Conservation (phyloP, 345 rosid genomes). For the Bretschneidera sinensis region DNA sequence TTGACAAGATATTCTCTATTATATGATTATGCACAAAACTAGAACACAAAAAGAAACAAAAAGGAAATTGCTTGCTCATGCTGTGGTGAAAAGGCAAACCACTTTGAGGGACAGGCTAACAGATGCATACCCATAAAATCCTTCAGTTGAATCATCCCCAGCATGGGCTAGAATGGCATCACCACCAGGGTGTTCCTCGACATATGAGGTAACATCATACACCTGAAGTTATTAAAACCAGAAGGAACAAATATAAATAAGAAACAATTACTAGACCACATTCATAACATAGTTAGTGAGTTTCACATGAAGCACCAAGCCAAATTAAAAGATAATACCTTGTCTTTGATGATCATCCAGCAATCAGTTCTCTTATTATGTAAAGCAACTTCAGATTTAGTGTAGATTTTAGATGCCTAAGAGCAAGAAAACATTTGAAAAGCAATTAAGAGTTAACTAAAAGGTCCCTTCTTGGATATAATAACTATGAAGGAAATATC, state of each 20-base stretch:
- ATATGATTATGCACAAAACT: too few species aligned
- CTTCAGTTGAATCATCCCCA: slow-evolving; percentile 90
- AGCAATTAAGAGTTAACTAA: neutral
- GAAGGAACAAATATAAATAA: neutral
- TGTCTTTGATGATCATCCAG: slow-evolving; percentile 83
- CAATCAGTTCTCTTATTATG: slow-evolving; percentile 84
- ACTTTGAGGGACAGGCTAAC: neutral
- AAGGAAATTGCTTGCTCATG: neutral
- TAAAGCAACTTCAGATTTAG: slow-evolving; percentile 47
- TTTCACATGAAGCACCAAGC: neutral
- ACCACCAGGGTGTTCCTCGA: slow-evolving; percentile 96
- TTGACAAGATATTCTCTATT: too few species aligned
- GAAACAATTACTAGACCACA: neutral
- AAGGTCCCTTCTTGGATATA: neutral
- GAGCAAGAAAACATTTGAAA: neutral
- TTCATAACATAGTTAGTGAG: neutral
- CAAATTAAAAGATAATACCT: slow-evolving; percentile 29
- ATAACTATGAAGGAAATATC: too few species aligned
- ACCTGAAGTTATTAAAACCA: slow-evolving; percentile 34
- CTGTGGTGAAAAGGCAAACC: neutral
- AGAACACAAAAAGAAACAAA: neutral
- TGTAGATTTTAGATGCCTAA: slow-evolving; percentile 36
- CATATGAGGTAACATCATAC: slow-evolving; percentile 82
- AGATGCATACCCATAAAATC: slow-evolving; percentile 70
- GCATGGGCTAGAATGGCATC: slow-evolving; percentile 88